Evolutionary conservation across 345 rosid genomes (phyloP).

Genomic region (Toxicodendron radicans): DNA sequence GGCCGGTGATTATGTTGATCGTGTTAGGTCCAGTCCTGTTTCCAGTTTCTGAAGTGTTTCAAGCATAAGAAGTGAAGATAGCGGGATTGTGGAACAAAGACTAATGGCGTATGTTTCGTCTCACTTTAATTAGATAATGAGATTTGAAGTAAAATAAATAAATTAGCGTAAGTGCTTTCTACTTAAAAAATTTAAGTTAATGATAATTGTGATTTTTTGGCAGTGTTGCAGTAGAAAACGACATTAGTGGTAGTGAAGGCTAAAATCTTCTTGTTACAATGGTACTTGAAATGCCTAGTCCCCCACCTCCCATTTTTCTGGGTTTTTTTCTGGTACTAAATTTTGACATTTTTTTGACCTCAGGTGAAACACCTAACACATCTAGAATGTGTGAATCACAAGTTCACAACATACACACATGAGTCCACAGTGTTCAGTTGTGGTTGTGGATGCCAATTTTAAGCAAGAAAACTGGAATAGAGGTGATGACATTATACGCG

Average conservation of each 20-base stretch:
- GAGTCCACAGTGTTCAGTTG: conserved; percentile 1
- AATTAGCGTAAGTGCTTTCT: background rate
- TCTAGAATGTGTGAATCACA: background rate
- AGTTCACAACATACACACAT: background rate
- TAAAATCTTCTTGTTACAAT: background rate
- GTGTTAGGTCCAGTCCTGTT: conserved; percentile 35
- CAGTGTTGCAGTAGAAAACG: conserved; percentile 3
- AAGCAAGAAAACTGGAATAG: background rate
- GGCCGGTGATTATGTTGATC: no score
- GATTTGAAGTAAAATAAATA: background rate
- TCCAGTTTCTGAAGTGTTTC: conserved; percentile 42
- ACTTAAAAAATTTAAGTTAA: background rate
- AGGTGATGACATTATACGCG: conserved; percentile 9
- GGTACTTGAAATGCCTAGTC: conserved; percentile 3
- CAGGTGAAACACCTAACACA: conserved; percentile 4
- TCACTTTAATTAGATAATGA: conserved; percentile 6
- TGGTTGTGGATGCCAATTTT: conserved; percentile 9
- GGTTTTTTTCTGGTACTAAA: no score
- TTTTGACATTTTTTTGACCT: conserved; percentile 1
- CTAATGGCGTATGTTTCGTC: conserved; percentile 42
- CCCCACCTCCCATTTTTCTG: background rate
- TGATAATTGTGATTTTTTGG: conserved; percentile 8
- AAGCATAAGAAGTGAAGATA: conserved; percentile 39
- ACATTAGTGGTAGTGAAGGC: background rate
- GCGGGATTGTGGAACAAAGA: conserved; percentile 29